Evolutionary conservation across 164 flowering plant genomes (phyloP).

Genomic region (Stephania japonica): DNA sequence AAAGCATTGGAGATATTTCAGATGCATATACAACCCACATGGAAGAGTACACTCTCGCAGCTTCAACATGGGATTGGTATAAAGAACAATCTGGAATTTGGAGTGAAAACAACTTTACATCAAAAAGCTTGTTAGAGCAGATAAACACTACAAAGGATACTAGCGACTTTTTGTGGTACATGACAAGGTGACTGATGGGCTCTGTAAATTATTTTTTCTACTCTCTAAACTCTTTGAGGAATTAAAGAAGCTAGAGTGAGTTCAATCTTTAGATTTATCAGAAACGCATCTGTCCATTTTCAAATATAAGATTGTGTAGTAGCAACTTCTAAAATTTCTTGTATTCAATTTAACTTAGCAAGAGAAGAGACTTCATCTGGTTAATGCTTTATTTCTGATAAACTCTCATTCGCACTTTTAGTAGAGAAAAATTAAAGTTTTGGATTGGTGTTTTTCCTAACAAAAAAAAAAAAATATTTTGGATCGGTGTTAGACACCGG

Average conservation of each 20-base stretch:
- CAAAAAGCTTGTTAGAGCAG: conserved; percentile 50
- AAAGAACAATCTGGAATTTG: conserved; percentile 36
- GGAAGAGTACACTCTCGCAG: conserved; percentile 13
- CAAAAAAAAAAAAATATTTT: neutral
- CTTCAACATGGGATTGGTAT: conserved; percentile 40
- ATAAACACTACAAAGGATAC: conserved; percentile 58
- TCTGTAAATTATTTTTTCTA: neutral
- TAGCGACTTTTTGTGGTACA: conserved; percentile 63
- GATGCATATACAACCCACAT: conserved; percentile 11
- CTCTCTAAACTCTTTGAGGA: neutral
- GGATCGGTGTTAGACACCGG: neutral
- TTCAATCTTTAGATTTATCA: neutral
- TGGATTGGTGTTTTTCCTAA: neutral
- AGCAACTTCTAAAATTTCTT: no score
- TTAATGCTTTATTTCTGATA: no score
- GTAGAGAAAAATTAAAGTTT: neutral
- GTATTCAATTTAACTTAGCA: no score
- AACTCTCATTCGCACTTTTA: no score
- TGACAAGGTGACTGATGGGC: conserved; percentile 32
- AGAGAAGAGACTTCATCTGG: no score
- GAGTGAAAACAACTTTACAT: conserved; percentile 33
- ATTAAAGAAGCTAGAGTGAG: neutral
- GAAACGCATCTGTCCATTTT: neutral
- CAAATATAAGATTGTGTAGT: no score
- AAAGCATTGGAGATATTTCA: conserved; percentile 18